Conservation (phyloP, 225 moss, liverwort and hornwort species). For the Polytrichum formosum region DNA sequence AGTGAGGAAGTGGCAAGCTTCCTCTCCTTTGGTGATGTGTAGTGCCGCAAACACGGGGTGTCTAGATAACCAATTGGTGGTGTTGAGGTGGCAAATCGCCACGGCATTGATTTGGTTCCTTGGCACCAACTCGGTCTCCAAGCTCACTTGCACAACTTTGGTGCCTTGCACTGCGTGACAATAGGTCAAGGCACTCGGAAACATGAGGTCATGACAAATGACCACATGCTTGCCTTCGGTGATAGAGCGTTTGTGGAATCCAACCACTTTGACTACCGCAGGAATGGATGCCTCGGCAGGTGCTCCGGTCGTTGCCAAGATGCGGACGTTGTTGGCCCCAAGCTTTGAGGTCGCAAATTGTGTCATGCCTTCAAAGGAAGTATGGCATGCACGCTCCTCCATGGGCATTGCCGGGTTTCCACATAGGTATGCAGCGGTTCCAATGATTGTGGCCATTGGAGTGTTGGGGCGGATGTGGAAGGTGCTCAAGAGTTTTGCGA, state of each 20-base stretch:
- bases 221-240: not conserved
- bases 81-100: constrained; percentile 2
- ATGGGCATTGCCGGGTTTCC: not conserved
- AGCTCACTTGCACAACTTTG: not conserved
- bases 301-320: not conserved
- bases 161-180: not conserved
- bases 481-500: too few species aligned
- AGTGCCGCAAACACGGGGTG: not conserved
- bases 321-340: not conserved
- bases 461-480: too few species aligned
- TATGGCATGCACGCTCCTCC: not conserved
- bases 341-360: not conserved
- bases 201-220: not conserved
- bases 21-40: not conserved
- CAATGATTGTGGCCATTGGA: too few species aligned
- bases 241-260: not conserved
- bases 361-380: too few species aligned
- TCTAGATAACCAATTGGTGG: not conserved
- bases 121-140: not conserved
- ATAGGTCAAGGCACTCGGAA: not conserved
- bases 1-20: not conserved
- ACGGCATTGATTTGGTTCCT: not conserved
- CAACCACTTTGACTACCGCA: not conserved
- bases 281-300: not conserved
- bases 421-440: too few species aligned